Base-by-base conservation (phyloP, 1,284 basidiomycete species). In the Apiotrichum gracile region DNA sequence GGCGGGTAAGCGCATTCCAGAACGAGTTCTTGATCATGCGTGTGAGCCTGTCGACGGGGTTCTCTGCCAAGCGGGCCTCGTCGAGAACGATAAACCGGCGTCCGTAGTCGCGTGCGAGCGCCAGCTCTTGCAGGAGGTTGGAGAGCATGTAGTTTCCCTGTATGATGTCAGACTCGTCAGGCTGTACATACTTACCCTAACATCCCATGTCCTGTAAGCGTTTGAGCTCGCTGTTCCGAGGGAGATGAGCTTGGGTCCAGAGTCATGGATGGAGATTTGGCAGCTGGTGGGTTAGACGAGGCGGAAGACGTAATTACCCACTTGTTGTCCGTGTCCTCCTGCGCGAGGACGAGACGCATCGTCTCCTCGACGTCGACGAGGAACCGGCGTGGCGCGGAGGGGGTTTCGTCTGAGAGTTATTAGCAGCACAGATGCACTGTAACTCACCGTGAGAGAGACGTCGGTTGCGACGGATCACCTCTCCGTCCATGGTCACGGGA, bases 281-380 rank as follows among this genome's bases (percentile, higher is more conserved):
- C 66, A 68, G 55, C 63, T 66, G 52, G 22, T 8, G 21, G 41
- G 41, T 19, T n/a, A 50, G 38, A 16, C 26, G 19, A 35, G 17
- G 33, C 10, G 16, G 19, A n/a, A 33, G 24, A 22, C 38, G 5
- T 1, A 19, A 8, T 2, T 14, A 61, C 74, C 55, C 47, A 78
- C 78, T 98, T 91, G 44, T 88, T 88, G 63, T 98, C 92, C 5
- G 94, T 97, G 73, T 98, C 94, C 71, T 98, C 94, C 72, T 98
- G 96, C 73, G 96, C 91, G 31, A 98, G 84, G 7, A 98, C 85
- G 55, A 97, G 84, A 43, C 92, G 85, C 73, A 98, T 92, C 29
- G 94, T 98, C 76, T 97, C 92, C 68, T 98, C 94, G n/a, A 98
- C 94, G 66, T 97, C 94, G 58, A 98, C 91, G 35, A 97, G 82